Evolutionary conservation across 352 stramenopile genomes (phyloP), one percentile per base, ranked within the genome.

Genomic region (Globisporangium paroecandrum): DNA sequence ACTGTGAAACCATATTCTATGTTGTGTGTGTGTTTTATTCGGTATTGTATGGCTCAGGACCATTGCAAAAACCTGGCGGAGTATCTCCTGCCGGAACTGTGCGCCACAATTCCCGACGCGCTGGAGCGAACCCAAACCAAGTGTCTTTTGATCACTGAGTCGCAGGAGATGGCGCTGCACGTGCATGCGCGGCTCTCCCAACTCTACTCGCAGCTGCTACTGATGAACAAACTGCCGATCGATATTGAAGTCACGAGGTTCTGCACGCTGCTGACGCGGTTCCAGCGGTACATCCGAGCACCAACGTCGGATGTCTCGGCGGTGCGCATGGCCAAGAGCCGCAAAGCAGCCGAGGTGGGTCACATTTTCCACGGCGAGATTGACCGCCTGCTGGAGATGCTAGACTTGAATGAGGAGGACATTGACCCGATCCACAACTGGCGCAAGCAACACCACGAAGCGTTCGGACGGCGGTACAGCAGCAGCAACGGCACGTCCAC

Each of bases 381-480:
- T 8, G 62, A 61, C 15, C 20, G 43, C 1, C 22, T 67, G 20
- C 34, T 67, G 20, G 62, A 61, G 15, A 43, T 67, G 7, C 51
- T 67, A 0, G 7, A 34, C 6, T 20, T 59, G 7, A 34, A 12
- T 9, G 53, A 38, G 13, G 43, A 43, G 8, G 24, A 51, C 12
- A 59, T 47, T n/a, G 49, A 67, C 18, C 53, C 49, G 34, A 51
- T 67, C 24, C 49, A 67, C 51, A 51, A 60, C 12, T 67, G 62
- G 62, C 51, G 25, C 3, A n/a, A 53, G 24, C 32, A 61, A 6
- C 25, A 53, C 8, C 51, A 67, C 25, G 53, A 34, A 24, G 53
- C 36, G n/a, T 34, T 54, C 6, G 18, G 13, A 15, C 25, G 4
- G 22, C 24, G 9, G 47, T 57, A 57, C 25, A 58, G 53, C 53